Evolutionary conservation across 805 yeast species (phyloP).

Genomic region (Yarrowia keelungensis): DNA sequence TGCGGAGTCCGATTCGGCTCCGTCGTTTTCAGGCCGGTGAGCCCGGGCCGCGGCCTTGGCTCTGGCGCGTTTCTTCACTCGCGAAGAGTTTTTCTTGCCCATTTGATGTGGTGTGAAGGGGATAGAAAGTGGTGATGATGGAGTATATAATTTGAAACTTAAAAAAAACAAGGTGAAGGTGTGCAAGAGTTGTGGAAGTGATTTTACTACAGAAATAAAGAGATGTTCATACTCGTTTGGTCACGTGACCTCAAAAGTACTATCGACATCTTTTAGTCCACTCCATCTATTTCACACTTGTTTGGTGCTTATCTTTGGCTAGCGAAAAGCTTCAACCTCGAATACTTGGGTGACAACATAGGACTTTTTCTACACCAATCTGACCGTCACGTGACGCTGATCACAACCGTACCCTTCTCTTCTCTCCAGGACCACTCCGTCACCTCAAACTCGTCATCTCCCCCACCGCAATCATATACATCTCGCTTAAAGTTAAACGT

Average conservation of each 20-base stretch:
- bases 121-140: neutral
- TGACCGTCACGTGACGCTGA: neutral
- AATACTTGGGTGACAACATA: neutral
- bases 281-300: no score
- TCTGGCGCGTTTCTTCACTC: constrained; percentile 28
- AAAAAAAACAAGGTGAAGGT: no score
- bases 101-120: neutral
- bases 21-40: neutral
- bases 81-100: constrained; percentile 31
- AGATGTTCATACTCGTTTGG: no score
- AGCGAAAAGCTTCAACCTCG: no score
- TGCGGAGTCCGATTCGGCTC: neutral
- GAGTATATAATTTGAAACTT: no score
- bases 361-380: neutral
- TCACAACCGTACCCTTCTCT: neutral
- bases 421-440: neutral
- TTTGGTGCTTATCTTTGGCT: no score
- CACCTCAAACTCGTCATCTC: neutral
- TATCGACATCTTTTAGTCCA: no score
- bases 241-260: no score
- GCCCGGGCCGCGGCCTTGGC: constrained; percentile 31
- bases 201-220: no score
- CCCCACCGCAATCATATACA: constrained; percentile 15
- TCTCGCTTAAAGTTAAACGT: constrained; percentile 24
- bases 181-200: no score